These are phyloP conservation scores for Purpureocillium takamizusanense DNA, from an alignment of 2,329 filamentous ascomycete genomes.

Conservation along the genomic window DNA sequence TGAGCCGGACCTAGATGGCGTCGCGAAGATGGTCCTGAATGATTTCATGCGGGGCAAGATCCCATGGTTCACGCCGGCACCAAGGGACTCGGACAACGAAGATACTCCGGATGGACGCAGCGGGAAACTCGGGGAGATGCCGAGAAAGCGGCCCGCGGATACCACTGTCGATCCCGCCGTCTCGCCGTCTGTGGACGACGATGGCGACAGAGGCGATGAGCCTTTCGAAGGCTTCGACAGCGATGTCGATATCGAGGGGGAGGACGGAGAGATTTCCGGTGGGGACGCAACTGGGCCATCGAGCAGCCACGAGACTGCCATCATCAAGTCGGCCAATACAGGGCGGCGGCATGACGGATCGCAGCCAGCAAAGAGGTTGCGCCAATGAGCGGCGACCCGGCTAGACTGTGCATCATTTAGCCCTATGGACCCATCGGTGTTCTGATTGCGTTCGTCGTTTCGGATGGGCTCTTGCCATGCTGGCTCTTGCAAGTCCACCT, in stretches of 20 bases:
- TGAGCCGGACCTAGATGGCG: conserved; percentile 90
- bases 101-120: conserved; percentile 58
- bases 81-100: conserved; percentile 42
- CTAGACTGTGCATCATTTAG: too few relatives aligned
- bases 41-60: conserved; percentile 94
- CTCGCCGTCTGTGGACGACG: conserved; percentile 18
- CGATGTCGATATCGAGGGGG: conserved; percentile 24
- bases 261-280: not conserved
- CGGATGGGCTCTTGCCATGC: too few relatives aligned
- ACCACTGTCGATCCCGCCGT: conserved; percentile 37
- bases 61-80: conserved; percentile 88
- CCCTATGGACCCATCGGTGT: too few relatives aligned
- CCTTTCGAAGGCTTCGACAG: conserved; percentile 29
- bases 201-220: conserved; percentile 24
- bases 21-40: conserved; percentile 93
- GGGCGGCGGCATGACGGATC: not conserved
- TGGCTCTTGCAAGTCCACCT: too few relatives aligned
- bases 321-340: not conserved
- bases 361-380: conserved; percentile 16
- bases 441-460: too few relatives aligned
- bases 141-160: conserved; percentile 63
- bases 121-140: conserved; percentile 79
- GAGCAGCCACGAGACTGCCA: conserved; percentile 5
- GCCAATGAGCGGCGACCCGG: conserved; percentile 7
- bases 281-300: conserved; percentile 3